Conservation (phyloP, 2,329 filamentous ascomycete species). For the Paraconiothyrium sp. region DNA sequence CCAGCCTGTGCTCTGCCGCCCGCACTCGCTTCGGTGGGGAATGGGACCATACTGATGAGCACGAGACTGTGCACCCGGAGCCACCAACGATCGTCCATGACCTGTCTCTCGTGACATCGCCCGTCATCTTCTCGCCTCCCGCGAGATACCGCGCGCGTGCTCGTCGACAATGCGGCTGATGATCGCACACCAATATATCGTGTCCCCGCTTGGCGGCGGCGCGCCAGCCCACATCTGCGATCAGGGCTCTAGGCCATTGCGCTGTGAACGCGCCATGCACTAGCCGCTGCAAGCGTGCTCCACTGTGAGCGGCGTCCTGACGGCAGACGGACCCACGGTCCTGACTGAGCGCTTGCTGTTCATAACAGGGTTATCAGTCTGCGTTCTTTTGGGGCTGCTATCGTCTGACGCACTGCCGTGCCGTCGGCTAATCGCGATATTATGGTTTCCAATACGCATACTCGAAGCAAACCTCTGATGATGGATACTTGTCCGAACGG, state of each 20-base stretch:
- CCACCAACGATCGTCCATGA: constrained; percentile 7
- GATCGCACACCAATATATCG: constrained; percentile 50
- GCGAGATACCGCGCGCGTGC: constrained; percentile 28
- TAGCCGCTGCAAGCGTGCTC: constrained; percentile 51
- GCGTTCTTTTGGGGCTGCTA: constrained; percentile 30
- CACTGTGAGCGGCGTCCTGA: constrained; percentile 24
- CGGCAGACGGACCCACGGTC: constrained; percentile 40
- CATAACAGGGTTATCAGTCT: constrained; percentile 40
- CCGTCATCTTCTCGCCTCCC: constrained; percentile 10
- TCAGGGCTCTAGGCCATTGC: constrained; percentile 51
- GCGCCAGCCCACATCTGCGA: constrained; percentile 48
- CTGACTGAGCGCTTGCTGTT: constrained; percentile 34
- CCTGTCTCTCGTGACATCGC: constrained; percentile 7
- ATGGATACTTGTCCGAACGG: constrained; percentile 26
- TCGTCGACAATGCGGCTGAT: constrained; percentile 48
- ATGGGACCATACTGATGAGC: constrained; percentile 13
- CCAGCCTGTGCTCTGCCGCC: constrained; percentile 22
- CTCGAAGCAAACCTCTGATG: constrained; percentile 12
- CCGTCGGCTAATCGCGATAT: constrained; percentile 49
- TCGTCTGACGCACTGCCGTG: constrained; percentile 28
- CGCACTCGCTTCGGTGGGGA: constrained; percentile 11
- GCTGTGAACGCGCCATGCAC: constrained; percentile 41
- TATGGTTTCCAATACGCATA: constrained; percentile 32
- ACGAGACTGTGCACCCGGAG: constrained; percentile 16
- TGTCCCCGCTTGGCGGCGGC: constrained; percentile 41